Base-by-base conservation (phyloP, 371 early-diverging fungal species). In the Fennellomyces sp. region DNA sequence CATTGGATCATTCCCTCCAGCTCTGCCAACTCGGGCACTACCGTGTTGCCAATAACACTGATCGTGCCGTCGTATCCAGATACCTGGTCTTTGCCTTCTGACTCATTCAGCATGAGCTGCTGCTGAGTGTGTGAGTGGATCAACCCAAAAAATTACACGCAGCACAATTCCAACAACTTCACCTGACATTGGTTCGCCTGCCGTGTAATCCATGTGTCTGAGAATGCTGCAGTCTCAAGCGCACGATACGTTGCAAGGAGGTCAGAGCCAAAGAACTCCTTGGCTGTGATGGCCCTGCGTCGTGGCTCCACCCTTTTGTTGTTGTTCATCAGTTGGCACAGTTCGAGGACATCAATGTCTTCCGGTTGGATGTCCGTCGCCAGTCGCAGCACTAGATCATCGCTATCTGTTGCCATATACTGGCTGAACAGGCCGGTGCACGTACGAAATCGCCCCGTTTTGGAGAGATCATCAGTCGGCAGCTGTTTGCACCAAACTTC, bases 401-500 rank as follows among this genome's bases (percentile, higher is more conserved):
- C 26, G 21, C 41, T 51, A 35, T 19, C 41, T 52, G n/a, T 58
- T 53, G 26, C 55, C 55, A 54, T 54, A 29, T 54, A 54, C 55
- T 39, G 55, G 27, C 17, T 23, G 25, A 54, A 54, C n/a, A 54
- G 15, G 3, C 55, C 39, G 27, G 55, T 36, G 26, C 38, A 54
- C 23, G 36, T 10, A 39, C 15, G 23, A 25, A 54, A 54, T 8
- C 15, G 13, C 5, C 21, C 25, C 19, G 45, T 38, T 41, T 54
- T 58, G 29, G 26, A 7, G 29, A 29, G 19, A 5, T 52, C 52
- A 13, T 17, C 31, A 31, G 5, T 8, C 5, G 8, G 52, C 29
- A n/a, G 50, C 15, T 59, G 31, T 7, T 36, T 45, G 48, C 59
- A 56, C 52, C 52, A 71, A 0, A 71, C 26, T 50, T 76, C 67